Percentiles rank a stretch among this genome's conserved stretches.
phyloP scores from a whole-genome alignment of 2,329 filamentous ascomycete genomes.

The Rachicladosporium sp. region DNA sequence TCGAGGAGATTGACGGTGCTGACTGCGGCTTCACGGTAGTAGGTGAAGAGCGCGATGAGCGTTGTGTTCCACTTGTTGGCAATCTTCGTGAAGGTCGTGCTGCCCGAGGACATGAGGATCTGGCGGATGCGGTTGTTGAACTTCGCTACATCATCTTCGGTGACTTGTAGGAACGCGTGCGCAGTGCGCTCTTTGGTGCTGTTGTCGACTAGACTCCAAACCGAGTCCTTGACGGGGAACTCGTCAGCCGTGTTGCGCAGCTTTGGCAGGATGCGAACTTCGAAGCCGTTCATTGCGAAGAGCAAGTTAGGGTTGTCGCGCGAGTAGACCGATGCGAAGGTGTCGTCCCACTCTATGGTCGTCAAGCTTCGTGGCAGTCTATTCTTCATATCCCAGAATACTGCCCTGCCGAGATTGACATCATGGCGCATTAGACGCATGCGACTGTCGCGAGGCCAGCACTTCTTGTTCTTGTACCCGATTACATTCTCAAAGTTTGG shows the following conservation, averaged over 20 bases:
- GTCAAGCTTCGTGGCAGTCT: conserved; percentile 86
- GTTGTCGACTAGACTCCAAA: conserved; percentile 95
- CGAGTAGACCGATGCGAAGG: conserved; percentile 95
- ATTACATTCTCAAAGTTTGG: conserved; percentile 99
- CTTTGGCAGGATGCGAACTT: conserved; percentile 92
- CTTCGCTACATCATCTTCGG: conserved; percentile 93
- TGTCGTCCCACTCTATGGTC: conserved; percentile 98
- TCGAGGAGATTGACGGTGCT: conserved; percentile 89
- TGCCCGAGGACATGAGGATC: conserved; percentile 98
- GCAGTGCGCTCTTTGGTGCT: conserved; percentile 93
- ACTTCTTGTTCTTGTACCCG: conserved; percentile 98
- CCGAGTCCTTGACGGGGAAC: conserved; percentile 93
- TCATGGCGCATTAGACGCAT: conserved; percentile 99
- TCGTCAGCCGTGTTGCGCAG: conserved; percentile 90
- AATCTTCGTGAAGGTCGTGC: conserved; percentile 98
- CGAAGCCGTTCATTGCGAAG: conserved; percentile 96
- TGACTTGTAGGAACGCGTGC: conserved; percentile 94
- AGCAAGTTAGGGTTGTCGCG: conserved; percentile 93
- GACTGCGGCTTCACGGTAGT: conserved; percentile 94
- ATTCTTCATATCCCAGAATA: conserved; percentile 99
- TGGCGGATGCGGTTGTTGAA: conserved; percentile 99
- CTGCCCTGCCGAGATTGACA: conserved; percentile 90
- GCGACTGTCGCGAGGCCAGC: conserved; percentile 92
- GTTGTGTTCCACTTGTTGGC: conserved; percentile 99
- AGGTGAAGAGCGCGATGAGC: conserved; percentile 91